Evolutionary conservation across 352 stramenopile genomes (phyloP).

Genomic region (Globisporangium abappressorium): DNA sequence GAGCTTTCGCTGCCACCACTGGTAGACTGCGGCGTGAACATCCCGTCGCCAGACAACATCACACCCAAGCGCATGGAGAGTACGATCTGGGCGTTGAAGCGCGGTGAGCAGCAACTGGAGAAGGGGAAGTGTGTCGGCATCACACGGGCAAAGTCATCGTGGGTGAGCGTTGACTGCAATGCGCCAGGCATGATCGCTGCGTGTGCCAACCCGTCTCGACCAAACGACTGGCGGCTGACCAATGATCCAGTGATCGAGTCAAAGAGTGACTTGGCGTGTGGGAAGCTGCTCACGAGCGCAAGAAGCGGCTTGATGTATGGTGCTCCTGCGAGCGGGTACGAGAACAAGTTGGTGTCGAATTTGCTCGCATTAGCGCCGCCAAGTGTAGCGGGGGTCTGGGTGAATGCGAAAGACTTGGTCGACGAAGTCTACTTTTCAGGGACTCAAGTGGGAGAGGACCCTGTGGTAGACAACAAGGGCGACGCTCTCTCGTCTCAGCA

Average conservation of each 20-base stretch:
- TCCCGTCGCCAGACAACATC: conserved; percentile 81
- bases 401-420: conserved; percentile 40
- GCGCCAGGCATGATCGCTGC: conserved; percentile 36
- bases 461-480: background rate
- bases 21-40: conserved; percentile 69
- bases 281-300: background rate
- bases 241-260: conserved; percentile 28
- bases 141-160: conserved; percentile 32
- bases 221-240: conserved; percentile 38
- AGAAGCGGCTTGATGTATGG: conserved; percentile 26
- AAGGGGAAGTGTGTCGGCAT: conserved; percentile 50
- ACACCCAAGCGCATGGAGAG: conserved; percentile 80
- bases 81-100: conserved; percentile 57
- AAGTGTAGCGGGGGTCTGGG: conserved; percentile 41
- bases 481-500: background rate
- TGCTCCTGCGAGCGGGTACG: conserved; percentile 48
- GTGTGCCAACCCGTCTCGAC: conserved; percentile 31
- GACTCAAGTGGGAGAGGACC: background rate
- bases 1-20: conserved; percentile 62
- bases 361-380: conserved; percentile 27
- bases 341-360: conserved; percentile 46
- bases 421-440: conserved; percentile 33
- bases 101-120: conserved; percentile 29
- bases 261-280: conserved; percentile 14
- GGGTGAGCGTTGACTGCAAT: conserved; percentile 61